Evolutionary conservation across 2,329 filamentous ascomycete species (phyloP).

Genomic region (Trichoderma sp.): DNA sequence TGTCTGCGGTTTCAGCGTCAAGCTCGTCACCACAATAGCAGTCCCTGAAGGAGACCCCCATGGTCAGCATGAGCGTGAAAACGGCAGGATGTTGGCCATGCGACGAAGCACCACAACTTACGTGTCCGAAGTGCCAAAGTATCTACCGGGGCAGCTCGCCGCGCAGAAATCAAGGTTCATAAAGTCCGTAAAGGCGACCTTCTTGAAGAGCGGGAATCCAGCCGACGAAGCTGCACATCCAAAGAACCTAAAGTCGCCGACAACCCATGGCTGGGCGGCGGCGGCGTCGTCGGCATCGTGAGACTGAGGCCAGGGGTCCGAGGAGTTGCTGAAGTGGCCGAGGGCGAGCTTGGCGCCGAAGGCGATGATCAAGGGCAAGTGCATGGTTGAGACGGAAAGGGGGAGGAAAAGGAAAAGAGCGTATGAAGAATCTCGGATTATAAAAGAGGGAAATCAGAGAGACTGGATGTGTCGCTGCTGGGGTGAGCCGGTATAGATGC

Average conservation of each 20-base stretch:
- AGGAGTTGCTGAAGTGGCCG: slow-evolving; percentile 31
- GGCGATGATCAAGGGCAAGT: slow-evolving; percentile 38
- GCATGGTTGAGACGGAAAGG: slow-evolving; percentile 39
- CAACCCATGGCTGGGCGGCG: slow-evolving; percentile 27
- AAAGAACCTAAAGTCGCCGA: slow-evolving; percentile 33
- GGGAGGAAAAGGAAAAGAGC: slow-evolving; percentile 33
- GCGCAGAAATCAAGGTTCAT: slow-evolving; percentile 37
- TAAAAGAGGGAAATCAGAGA: slow-evolving; percentile 41
- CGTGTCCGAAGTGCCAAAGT: slow-evolving; percentile 37
- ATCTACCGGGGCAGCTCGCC: slow-evolving; percentile 32
- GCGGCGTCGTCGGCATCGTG: no score
- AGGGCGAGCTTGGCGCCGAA: slow-evolving; percentile 39
- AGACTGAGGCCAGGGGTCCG: slow-evolving; percentile 5
- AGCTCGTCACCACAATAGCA: slow-evolving; percentile 39
- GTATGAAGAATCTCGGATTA: slow-evolving; percentile 35
- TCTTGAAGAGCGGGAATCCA: slow-evolving; percentile 35
- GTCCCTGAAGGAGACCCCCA: slow-evolving; percentile 30
- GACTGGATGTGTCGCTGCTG: slow-evolving; percentile 32
- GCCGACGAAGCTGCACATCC: slow-evolving; percentile 36
- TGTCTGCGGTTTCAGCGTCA: slow-evolving; percentile 19
- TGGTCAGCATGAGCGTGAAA: not conserved
- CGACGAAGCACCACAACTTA: slow-evolving; percentile 24
- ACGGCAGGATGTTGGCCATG: not conserved
- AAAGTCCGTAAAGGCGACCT: slow-evolving; percentile 21
- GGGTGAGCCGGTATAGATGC: slow-evolving; percentile 24